Base-by-base conservation (phyloP, 345 rosid species). In the Mallotus nudiflorus region DNA sequence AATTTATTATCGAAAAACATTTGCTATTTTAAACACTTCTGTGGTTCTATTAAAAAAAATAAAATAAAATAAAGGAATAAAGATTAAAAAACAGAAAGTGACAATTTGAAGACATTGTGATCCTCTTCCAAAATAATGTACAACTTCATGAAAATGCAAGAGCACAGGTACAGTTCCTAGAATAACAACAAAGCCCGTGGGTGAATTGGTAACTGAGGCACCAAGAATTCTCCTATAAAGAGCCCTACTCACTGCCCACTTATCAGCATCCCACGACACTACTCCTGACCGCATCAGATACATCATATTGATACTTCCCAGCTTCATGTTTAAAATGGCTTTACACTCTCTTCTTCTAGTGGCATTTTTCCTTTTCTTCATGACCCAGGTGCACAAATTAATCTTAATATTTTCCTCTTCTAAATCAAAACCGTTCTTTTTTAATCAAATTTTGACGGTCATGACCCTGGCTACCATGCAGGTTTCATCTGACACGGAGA, bases 401-500 rank as follows among this genome's bases (percentile, higher is more conserved):
- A 48, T 48, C 29, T 9, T 42, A 4, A 13, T 6, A 13, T 12
- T n/a, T 31, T 1, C 25, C 9, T 19, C 20, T 59, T 0, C 25
- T 51, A 8, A 42, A 42, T 13, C 15, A 52, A 50, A 50, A 3
- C 9, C 7, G 6, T 9, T 39, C 4, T 42, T 33, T 42, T 42
- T 1, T 9, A 42, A 42, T 42, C 46, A 42, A 42, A 42, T 8
- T 39, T 39, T 42, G 46, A 9, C 9, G 14, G 4, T 1, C 46
- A 42, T 42, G 4, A 42, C 46, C 14, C 46, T 42, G 46, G 4
- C 46, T 42, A 1, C 9, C 14, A 42, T 74, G 77, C 76, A 81
- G 89, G 83, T 73, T 54, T 81, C 89, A 44, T 83, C 85, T 10
- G 85, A 81, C 49, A 42, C 54, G 24, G 20, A 56, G 44, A 67